These are phyloP conservation scores for Globisporangium emineosum DNA, from an alignment of 352 stramenopile species.

Conservation along the genomic window DNA sequence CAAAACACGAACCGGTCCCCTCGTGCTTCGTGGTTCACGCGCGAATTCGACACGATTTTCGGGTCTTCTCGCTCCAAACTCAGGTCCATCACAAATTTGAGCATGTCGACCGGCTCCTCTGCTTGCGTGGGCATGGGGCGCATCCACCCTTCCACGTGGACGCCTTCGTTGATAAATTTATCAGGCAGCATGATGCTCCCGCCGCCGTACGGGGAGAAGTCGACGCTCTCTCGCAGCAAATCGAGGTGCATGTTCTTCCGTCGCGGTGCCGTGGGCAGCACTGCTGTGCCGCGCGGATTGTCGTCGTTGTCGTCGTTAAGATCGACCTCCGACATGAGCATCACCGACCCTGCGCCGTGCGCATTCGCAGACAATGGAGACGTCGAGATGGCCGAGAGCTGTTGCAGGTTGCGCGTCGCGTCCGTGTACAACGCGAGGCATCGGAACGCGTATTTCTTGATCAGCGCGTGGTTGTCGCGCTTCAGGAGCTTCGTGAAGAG, in stretches of 20 bases:
- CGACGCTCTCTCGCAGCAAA: constrained; percentile 74
- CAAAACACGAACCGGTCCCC: constrained; percentile 83
- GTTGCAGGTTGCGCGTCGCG: constrained; percentile 65
- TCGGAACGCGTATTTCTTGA: constrained; percentile 89
- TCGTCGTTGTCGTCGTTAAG: constrained; percentile 39
- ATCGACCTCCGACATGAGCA: constrained; percentile 41
- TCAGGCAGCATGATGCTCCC: constrained; percentile 77
- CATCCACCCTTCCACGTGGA: constrained; percentile 86
- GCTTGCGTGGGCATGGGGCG: constrained; percentile 71
- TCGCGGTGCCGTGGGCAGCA: constrained; percentile 29
- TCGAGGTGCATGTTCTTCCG: constrained; percentile 75
- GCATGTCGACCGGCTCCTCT: constrained; percentile 86
- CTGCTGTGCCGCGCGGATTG: constrained; percentile 30
- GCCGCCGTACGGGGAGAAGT: constrained; percentile 84
- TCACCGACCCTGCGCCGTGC: constrained; percentile 33
- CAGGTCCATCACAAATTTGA: constrained; percentile 89
- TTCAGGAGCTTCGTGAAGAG: constrained; percentile 85
- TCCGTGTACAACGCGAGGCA: constrained; percentile 83
- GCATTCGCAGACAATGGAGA: constrained; percentile 12
- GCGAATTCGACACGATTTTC: constrained; percentile 35
- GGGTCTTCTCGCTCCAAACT: constrained; percentile 75
- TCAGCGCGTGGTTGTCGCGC: constrained; percentile 83
- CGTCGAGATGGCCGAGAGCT: constrained; percentile 45
- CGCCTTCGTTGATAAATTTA: constrained; percentile 80
- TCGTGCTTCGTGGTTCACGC: constrained; percentile 42